Base-by-base conservation (phyloP, 257 asterid species). In the Salvia miltiorrhiza region DNA sequence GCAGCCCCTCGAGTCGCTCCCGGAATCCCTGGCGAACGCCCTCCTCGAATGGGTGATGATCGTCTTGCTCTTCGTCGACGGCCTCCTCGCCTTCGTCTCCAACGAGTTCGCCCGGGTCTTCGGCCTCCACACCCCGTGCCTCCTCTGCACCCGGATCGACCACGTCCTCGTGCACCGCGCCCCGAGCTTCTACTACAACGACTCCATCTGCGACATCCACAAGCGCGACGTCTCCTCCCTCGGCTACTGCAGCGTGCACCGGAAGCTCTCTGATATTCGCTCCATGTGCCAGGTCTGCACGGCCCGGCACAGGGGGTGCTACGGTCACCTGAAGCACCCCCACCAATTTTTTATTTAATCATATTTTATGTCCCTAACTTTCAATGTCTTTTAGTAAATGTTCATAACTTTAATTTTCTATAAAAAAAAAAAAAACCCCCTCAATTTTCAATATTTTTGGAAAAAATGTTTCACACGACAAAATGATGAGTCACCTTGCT, bases 21-120 rank as follows among this genome's bases (percentile, higher is more conserved):
- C 88, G 9, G 62, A 77, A 7, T 74, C 86, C 76, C 32, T 87
- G 74, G 56, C 80, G 33, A 84, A 85, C 19, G 88, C 81, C 19
- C n/a, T 86, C 65, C 89, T 93, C 1, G 97, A 93, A 81, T 87
- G 95, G 87, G 43, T 80, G 26, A 82, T 93, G 90, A 87, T 88
- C 48, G 9, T 84, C 47, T 13, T 88, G 41, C 88, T 93, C 19
- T 87, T 90, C 77, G 8, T 80, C 2, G 97, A 93, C 24, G 96
- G 96, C 1, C 28, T 90, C 19, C 81, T 88, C 20, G 81, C 91
- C 5, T 86, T 85, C 72, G 21, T 87, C 39, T 77, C 88, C 59
- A 82, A 81, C 16, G 96, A 88, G 67, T 78, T 87, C 20, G 90
- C 99, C 40, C 85, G 78, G 35, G 67, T 80, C 5, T 88, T 88